Conservation (phyloP, 2,329 filamentous ascomycete species). For the Sporothrix humicola region DNA sequence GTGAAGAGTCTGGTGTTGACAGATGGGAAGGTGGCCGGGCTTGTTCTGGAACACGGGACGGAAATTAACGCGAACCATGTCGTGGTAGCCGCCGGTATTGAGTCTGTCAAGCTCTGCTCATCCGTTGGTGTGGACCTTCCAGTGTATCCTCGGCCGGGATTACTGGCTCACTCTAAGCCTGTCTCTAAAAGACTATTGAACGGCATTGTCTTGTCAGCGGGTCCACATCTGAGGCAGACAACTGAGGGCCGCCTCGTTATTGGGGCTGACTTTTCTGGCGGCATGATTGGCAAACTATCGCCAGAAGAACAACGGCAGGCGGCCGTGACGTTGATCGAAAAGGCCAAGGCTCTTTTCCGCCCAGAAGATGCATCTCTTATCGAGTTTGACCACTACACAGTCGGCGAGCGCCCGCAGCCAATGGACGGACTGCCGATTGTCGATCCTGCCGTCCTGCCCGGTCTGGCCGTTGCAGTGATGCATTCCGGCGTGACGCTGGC, state of each 20-base stretch:
- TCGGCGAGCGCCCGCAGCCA: slow-evolving; percentile 42
- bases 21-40: slow-evolving; percentile 33
- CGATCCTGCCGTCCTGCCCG: slow-evolving; percentile 39
- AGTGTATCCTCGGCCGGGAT: slow-evolving; percentile 39
- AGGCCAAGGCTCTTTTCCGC: slow-evolving; percentile 37
- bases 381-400: slow-evolving; percentile 42
- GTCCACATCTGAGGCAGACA: slow-evolving; percentile 44
- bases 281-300: slow-evolving; percentile 31
- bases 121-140: slow-evolving; percentile 41
- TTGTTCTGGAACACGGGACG: slow-evolving; percentile 34
- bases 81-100: slow-evolving; percentile 44
- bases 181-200: slow-evolving; percentile 37
- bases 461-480: slow-evolving; percentile 44
- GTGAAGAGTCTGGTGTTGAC: slow-evolving; percentile 33
- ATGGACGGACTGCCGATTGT: slow-evolving; percentile 43
- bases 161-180: slow-evolving; percentile 44
- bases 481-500: slow-evolving; percentile 44
- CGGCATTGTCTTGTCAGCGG: slow-evolving; percentile 39
- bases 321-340: slow-evolving; percentile 40
- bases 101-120: slow-evolving; percentile 41
- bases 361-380: slow-evolving; percentile 33
- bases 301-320: slow-evolving; percentile 23
- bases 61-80: slow-evolving; percentile 41
- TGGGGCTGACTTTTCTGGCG: slow-evolving; percentile 41
- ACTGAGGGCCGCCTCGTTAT: slow-evolving; percentile 41